A percentile compares a stretch with the other conserved stretches of the same genome.
Evolutionary conservation across 176 grass and related monocot genomes (phyloP).

Genomic region (Paspalum notatum): DNA sequence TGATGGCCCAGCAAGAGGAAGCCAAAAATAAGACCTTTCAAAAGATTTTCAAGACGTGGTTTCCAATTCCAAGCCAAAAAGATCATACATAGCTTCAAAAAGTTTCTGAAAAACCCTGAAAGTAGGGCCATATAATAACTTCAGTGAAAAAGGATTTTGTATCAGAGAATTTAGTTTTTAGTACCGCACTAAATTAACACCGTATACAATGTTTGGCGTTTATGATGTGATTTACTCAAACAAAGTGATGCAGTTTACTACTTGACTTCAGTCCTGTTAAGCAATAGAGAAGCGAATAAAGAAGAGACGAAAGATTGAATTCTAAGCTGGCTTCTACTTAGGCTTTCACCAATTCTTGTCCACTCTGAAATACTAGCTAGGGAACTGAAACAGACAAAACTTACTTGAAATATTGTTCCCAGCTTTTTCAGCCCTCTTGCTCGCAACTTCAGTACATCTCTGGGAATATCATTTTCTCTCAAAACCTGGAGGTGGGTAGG

Average conservation of each 20-base stretch:
- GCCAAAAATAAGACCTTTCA: neutral
- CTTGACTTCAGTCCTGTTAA: neutral
- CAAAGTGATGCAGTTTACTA: neutral
- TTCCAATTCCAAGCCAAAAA: neutral
- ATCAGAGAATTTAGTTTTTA: neutral
- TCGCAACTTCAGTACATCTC: conserved; percentile 68
- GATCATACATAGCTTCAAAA: no score
- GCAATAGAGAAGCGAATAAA: neutral
- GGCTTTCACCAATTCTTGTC: neutral
- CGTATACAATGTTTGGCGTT: neutral
- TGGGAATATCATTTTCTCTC: conserved; percentile 67
- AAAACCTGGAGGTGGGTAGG: conserved; percentile 67
- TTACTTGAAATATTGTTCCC: conserved; percentile 93
- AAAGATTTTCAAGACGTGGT: neutral
- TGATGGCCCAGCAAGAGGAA: neutral
- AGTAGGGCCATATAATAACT: neutral
- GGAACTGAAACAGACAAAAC: conserved; percentile 11
- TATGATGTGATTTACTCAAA: conserved; percentile 6
- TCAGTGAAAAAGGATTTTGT: neutral
- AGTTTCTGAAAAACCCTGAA: neutral
- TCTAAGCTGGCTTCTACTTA: neutral
- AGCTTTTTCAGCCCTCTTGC: conserved; percentile 84
- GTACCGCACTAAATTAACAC: neutral
- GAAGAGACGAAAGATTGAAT: conserved; percentile 15
- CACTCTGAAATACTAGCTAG: neutral